Percentiles rank a stretch among this genome's conserved stretches.
phyloP scores from a whole-genome alignment of 495 filamentous ascomycete species.

The Cercophora samala region DNA sequence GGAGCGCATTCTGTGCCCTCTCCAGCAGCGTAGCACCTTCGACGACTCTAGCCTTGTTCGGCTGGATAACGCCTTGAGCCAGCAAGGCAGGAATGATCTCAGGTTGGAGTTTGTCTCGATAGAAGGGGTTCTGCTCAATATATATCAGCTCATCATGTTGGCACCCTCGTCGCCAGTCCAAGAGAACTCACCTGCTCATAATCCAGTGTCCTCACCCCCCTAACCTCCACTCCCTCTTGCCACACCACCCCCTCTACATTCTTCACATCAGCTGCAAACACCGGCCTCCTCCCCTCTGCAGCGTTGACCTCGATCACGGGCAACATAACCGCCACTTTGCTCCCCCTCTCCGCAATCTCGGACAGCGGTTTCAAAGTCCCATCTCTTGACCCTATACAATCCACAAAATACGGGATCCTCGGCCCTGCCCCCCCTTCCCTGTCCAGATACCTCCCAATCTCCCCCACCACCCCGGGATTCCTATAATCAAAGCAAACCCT shows the following conservation, averaged over 20 bases:
- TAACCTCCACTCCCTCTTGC: constrained; percentile 47
- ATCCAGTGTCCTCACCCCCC: constrained; percentile 47
- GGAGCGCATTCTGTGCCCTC: constrained; percentile 45
- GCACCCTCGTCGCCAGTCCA: neutral
- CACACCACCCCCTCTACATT: constrained; percentile 34
- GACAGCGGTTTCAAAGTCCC: constrained; percentile 42
- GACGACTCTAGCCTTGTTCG: constrained; percentile 46
- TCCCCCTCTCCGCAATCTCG: constrained; percentile 42
- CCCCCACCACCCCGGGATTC: constrained; percentile 33
- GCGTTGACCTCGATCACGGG: constrained; percentile 50
- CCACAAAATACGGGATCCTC: constrained; percentile 44
- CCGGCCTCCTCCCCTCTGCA: constrained; percentile 33
- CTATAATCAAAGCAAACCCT: constrained; percentile 48
- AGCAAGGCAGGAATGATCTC: constrained; percentile 51
- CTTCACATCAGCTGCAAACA: constrained; percentile 45
- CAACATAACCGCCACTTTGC: constrained; percentile 50
- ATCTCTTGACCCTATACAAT: constrained; percentile 51
- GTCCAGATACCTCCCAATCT: constrained; percentile 30
- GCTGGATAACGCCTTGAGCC: constrained; percentile 41
- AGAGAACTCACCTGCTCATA: constrained; percentile 41
- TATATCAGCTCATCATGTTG: neutral
- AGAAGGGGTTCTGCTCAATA: constrained; percentile 44
- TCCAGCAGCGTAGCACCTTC: constrained; percentile 50
- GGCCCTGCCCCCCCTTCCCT: constrained; percentile 11
- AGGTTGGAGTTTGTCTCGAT: constrained; percentile 44